These are phyloP conservation scores for Solanum habrochaites DNA, from an alignment of 257 asterid species.

Conservation along the genomic window DNA sequence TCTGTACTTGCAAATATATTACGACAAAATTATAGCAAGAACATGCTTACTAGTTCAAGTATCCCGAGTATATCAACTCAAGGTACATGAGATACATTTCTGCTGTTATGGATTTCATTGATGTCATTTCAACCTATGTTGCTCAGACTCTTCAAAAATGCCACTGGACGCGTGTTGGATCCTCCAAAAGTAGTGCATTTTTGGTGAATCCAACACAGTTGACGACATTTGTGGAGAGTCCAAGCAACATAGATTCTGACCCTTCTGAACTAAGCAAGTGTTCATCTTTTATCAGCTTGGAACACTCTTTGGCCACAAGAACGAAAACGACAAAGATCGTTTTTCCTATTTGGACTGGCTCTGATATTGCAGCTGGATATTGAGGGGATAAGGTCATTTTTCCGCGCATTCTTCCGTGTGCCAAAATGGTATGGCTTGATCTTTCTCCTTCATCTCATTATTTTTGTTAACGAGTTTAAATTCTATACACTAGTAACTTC, in stretches of 20 bases:
- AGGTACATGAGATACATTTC: constrained; percentile 33
- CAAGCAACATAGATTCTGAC: background rate
- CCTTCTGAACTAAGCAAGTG: background rate
- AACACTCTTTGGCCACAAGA: constrained; percentile 94
- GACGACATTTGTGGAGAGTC: background rate
- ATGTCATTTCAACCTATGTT: background rate
- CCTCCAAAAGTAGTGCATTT: background rate
- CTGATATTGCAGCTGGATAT: constrained; percentile 82
- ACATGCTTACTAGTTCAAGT: constrained; percentile 27
- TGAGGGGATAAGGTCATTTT: constrained; percentile 82
- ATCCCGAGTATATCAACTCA: constrained; percentile 56
- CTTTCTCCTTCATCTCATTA: background rate
- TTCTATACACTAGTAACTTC: background rate
- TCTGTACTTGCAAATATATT: constrained; percentile 64
- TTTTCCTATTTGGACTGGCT: constrained; percentile 93
- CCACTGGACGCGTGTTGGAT: background rate
- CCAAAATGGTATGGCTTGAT: constrained; percentile 58
- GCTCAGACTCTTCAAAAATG: background rate
- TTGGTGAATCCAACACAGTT: background rate
- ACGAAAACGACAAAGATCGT: constrained; percentile 89
- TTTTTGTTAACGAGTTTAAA: background rate
- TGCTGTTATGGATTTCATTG: background rate
- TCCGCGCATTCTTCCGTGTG: constrained; percentile 70
- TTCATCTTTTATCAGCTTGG: constrained; percentile 55
- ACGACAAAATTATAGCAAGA: constrained; percentile 29